phyloP scores from a whole-genome alignment of 148 eudicot species.

The Camellia sinensis region DNA sequence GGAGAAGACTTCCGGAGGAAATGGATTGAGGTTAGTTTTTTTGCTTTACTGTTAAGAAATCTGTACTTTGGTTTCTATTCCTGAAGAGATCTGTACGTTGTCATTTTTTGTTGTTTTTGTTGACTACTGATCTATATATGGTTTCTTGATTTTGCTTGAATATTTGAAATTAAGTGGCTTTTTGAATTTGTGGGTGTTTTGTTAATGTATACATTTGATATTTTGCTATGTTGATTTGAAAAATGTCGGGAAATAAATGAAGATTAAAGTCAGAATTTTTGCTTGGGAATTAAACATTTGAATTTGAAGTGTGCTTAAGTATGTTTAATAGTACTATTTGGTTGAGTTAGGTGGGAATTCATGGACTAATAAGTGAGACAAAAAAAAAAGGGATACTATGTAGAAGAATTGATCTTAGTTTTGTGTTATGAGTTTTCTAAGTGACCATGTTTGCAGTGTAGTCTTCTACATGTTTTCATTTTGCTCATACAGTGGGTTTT shows the following conservation, averaged over 20 bases:
- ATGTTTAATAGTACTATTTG: neutral
- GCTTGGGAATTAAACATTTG: neutral
- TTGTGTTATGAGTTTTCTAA: neutral
- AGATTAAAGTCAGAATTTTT: neutral
- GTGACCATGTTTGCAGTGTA: too few relatives aligned
- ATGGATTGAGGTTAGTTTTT: constrained; percentile 87
- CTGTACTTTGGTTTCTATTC: neutral
- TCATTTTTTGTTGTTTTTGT: neutral
- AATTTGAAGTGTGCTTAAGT: neutral
- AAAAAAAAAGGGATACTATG: neutral
- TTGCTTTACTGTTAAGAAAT: too few relatives aligned
- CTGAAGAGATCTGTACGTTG: neutral
- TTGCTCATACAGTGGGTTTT: neutral
- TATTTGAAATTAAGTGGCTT: neutral
- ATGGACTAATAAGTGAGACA: neutral
- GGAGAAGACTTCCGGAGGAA: constrained; percentile 84
- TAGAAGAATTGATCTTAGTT: neutral
- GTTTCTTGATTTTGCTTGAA: neutral
- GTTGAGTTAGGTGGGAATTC: neutral
- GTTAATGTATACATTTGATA: neutral
- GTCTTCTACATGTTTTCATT: neutral
- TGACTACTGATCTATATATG: neutral
- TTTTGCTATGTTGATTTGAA: neutral
- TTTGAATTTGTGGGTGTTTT: neutral
- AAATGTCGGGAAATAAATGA: neutral